Evolutionary conservation across 345 rosid genomes (phyloP).

Genomic region (Boechera stricta): DNA sequence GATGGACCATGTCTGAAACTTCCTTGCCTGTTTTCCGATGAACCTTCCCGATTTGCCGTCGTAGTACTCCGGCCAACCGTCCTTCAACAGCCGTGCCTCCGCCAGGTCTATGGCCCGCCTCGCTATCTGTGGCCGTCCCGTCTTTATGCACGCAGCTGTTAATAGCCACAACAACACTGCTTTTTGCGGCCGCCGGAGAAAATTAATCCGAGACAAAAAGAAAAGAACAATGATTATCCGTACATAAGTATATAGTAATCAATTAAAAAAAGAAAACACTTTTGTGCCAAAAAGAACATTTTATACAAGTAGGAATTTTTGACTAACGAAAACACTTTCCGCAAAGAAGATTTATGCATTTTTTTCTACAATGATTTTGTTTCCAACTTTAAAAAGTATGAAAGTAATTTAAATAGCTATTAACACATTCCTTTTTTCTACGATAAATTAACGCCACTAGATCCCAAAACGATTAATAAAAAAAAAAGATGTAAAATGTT

Average conservation of each 20-base stretch:
- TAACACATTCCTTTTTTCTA: neutral
- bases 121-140: constrained; percentile 71
- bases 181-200: constrained; percentile 3
- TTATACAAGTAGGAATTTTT: constrained; percentile 10
- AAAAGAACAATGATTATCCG: constrained; percentile 11
- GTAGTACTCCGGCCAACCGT: constrained; percentile 76
- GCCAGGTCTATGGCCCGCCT: constrained; percentile 62
- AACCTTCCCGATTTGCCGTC: constrained; percentile 65
- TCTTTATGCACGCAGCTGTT: constrained; percentile 71
- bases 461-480: neutral
- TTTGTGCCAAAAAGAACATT: neutral
- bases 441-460: neutral
- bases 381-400: constrained; percentile 2
- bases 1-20: constrained; percentile 75
- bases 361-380: constrained; percentile 19
- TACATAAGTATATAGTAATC: neutral
- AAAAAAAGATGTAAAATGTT: neutral
- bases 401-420: neutral
- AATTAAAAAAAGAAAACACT: neutral
- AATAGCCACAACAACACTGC: constrained; percentile 74
- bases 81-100: constrained; percentile 58
- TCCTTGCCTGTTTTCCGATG: constrained; percentile 67
- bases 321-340: constrained; percentile 29
- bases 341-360: constrained; percentile 17
- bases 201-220: constrained; percentile 1